Conservation (phyloP, 2,329 filamentous ascomycete genomes). For the Dothistroma septosporum region DNA sequence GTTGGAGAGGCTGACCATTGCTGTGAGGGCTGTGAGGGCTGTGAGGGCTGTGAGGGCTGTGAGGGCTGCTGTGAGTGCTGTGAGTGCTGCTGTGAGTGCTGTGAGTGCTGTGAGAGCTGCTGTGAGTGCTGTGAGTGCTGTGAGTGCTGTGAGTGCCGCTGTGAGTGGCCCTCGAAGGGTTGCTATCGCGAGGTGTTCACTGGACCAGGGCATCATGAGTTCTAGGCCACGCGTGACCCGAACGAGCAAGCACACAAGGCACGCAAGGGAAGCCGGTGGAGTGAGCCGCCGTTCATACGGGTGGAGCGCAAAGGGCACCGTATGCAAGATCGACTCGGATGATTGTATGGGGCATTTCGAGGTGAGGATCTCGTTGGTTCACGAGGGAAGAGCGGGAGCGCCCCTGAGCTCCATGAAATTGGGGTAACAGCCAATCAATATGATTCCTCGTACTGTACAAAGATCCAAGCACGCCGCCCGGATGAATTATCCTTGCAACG, state of each 20-base stretch:
- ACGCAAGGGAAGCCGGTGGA: background rate
- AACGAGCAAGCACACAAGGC: background rate
- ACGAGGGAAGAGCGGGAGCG: too few species aligned
- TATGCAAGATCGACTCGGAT: background rate
- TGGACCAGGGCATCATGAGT: too few species aligned
- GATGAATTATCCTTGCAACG: background rate
- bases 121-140: too few species aligned
- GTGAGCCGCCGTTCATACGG: background rate
- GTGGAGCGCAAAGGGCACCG: background rate
- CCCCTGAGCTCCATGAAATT: background rate
- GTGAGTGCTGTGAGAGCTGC: too few species aligned
- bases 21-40: background rate
- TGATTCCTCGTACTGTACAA: background rate
- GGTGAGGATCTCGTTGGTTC: background rate
- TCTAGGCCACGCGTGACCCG: background rate
- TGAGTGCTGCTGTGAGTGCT: too few species aligned
- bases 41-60: too few species aligned
- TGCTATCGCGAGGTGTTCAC: slow-evolving; percentile 1
- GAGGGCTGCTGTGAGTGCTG: too few species aligned
- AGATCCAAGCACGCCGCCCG: background rate
- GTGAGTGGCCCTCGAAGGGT: background rate
- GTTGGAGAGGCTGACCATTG: background rate
- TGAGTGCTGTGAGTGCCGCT: too few species aligned
- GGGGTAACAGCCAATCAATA: background rate
- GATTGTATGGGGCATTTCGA: background rate